phyloP scores from a whole-genome alignment of 2,329 filamentous ascomycete genomes.

The Rhynchosporium graminicola region DNA sequence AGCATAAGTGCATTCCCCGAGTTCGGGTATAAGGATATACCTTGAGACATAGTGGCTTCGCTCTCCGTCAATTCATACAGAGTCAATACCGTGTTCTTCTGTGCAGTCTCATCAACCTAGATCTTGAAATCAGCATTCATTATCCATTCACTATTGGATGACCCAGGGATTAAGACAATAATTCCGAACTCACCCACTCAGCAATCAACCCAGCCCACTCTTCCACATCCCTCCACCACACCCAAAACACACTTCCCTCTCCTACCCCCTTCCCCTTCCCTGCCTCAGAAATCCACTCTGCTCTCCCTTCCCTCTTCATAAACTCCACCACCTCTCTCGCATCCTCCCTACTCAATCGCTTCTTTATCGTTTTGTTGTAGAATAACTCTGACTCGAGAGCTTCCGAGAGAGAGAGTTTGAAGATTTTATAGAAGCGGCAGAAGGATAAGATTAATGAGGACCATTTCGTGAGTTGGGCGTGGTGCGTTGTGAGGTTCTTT shows the following conservation, averaged over 20 bases:
- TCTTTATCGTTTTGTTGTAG: slow-evolving; percentile 55
- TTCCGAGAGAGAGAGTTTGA: slow-evolving; percentile 68
- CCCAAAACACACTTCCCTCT: slow-evolving; percentile 60
- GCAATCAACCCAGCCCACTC: slow-evolving; percentile 85
- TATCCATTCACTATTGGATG: no score
- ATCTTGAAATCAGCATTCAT: slow-evolving; percentile 17
- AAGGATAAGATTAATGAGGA: slow-evolving; percentile 81
- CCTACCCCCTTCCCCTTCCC: slow-evolving; percentile 70
- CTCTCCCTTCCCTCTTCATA: slow-evolving; percentile 59
- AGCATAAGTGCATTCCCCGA: neutral
- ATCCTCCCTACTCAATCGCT: slow-evolving; percentile 52
- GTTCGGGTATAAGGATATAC: slow-evolving; percentile 43
- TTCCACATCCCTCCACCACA: slow-evolving; percentile 84
- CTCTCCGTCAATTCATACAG: slow-evolving; percentile 89
- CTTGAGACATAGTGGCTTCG: slow-evolving; percentile 72
- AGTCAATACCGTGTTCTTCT: slow-evolving; percentile 86
- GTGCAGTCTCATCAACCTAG: slow-evolving; percentile 75
- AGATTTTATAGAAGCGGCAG: slow-evolving; percentile 76
- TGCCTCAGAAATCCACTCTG: slow-evolving; percentile 61
- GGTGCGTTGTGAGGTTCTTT: slow-evolving; percentile 70
- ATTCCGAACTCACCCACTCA: slow-evolving; percentile 59
- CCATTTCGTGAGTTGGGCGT: slow-evolving; percentile 83
- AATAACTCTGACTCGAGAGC: slow-evolving; percentile 60
- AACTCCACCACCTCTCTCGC: slow-evolving; percentile 59
- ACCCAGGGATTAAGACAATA: neutral